These are phyloP conservation scores for Brassica balearica DNA, from an alignment of 441 rosid species.

Conservation along the genomic window DNA sequence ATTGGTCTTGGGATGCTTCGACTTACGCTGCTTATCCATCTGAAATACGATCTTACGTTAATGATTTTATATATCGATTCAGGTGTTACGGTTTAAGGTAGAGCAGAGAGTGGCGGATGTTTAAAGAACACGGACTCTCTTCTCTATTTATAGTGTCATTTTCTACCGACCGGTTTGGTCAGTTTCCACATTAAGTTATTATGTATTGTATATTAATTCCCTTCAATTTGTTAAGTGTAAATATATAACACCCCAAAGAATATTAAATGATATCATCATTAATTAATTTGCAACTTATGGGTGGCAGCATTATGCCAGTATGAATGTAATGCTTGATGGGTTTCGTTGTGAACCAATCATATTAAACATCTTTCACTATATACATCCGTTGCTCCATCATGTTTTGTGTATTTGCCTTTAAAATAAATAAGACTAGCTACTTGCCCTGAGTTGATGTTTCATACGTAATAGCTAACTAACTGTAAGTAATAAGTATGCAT, in stretches of 20 bases:
- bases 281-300: constrained; percentile 26
- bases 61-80: background rate
- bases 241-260: constrained; percentile 9
- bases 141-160: constrained; percentile 31
- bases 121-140: constrained; percentile 17
- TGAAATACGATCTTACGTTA: background rate
- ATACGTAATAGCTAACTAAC: background rate
- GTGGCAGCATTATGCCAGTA: constrained; percentile 19
- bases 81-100: constrained; percentile 18
- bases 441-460: constrained; percentile 13
- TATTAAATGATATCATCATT: constrained; percentile 1
- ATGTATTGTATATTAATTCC: constrained; percentile 24
- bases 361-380: background rate
- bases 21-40: constrained; percentile 69
- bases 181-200: constrained; percentile 35
- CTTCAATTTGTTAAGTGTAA: background rate
- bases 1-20: constrained; percentile 57
- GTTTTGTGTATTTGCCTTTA: constrained; percentile 14
- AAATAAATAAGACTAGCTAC: background rate
- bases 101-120: background rate
- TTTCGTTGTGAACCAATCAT: constrained; percentile 29
- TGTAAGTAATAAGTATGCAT: background rate
- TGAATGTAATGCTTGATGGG: background rate
- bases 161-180: constrained; percentile 39
- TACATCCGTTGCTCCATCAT: constrained; percentile 39